Evolutionary conservation across 495 filamentous ascomycete species (phyloP).

Genomic region (Podospora tetraspora): DNA sequence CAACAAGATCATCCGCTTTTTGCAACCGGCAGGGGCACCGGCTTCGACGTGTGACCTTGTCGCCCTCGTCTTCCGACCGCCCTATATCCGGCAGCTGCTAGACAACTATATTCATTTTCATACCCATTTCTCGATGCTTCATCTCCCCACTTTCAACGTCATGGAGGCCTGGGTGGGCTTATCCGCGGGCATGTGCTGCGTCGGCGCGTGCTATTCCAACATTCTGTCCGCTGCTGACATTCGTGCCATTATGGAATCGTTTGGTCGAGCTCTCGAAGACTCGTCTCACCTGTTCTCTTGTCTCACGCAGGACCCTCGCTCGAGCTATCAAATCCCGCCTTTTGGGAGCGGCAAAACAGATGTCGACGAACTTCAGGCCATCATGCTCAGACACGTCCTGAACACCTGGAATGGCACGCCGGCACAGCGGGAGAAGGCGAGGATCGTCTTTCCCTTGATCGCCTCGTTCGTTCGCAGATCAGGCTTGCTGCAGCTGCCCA

Average conservation of each 20-base stretch:
- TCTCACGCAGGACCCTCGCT: slow-evolving; percentile 28
- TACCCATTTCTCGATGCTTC: slow-evolving; percentile 62
- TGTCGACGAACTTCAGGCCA: slow-evolving; percentile 54
- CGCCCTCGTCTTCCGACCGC: slow-evolving; percentile 48
- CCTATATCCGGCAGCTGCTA: slow-evolving; percentile 58
- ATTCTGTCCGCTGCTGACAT: slow-evolving; percentile 47
- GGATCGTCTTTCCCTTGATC: slow-evolving; percentile 48
- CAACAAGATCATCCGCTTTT: slow-evolving; percentile 48
- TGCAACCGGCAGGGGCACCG: slow-evolving; percentile 45
- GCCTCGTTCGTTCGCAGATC: slow-evolving; percentile 46
- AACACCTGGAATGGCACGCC: slow-evolving; percentile 61
- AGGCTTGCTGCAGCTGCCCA: slow-evolving; percentile 46
- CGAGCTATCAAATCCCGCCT: slow-evolving; percentile 31
- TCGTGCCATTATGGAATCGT: slow-evolving; percentile 54
- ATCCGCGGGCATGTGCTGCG: slow-evolving; percentile 56
- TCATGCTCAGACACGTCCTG: slow-evolving; percentile 50
- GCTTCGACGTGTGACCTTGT: slow-evolving; percentile 36
- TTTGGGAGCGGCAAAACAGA: slow-evolving; percentile 36
- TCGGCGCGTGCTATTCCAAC: slow-evolving; percentile 63
- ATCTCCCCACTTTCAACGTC: slow-evolving; percentile 61
- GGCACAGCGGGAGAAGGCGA: slow-evolving; percentile 50
- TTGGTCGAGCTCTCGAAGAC: slow-evolving; percentile 44
- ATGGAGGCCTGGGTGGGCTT: slow-evolving; percentile 55
- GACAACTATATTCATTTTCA: slow-evolving; percentile 58
- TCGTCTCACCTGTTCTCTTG: slow-evolving; percentile 44